These are phyloP conservation scores for Capillidium heterosporum DNA, from an alignment of 371 early-diverging fungal species.

Conservation along the genomic window DNA sequence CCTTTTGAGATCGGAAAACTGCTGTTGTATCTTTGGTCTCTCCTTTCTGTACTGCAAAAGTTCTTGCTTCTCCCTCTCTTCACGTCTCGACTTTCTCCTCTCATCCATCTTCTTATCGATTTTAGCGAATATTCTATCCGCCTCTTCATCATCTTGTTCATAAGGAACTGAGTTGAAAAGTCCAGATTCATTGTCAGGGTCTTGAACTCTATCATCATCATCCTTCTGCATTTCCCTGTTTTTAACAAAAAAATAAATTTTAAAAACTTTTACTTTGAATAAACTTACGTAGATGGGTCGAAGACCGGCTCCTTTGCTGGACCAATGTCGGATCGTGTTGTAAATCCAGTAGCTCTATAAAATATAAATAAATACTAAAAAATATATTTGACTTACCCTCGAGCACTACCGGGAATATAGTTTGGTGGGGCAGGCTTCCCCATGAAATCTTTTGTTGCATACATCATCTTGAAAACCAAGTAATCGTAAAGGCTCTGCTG, in stretches of 20 bases:
- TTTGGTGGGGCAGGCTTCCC: conserved; percentile 74
- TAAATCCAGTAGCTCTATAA: conserved; percentile 79
- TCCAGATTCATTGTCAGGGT: conserved; percentile 89
- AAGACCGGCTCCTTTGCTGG: conserved; percentile 71
- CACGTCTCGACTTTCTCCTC: conserved; percentile 51
- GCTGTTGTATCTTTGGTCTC: conserved; percentile 58
- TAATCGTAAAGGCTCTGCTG: no score
- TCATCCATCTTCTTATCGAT: conserved; percentile 84
- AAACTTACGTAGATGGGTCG: not conserved
- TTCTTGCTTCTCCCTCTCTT: conserved; percentile 38
- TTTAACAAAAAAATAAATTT: not conserved
- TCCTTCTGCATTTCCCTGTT: conserved; percentile 32
- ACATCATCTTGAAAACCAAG: conserved; percentile 54
- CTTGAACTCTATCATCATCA: conserved; percentile 62
- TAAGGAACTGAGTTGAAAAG: conserved; percentile 74
- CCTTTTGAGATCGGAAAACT: conserved; percentile 81
- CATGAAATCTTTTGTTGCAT: conserved; percentile 61
- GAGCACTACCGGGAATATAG: conserved; percentile 90
- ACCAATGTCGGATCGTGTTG: conserved; percentile 95
- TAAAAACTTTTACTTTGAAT: not conserved
- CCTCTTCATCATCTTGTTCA: conserved; percentile 94
- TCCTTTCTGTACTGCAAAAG: conserved; percentile 31
- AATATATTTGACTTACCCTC: conserved; percentile 33
- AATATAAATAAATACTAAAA: not conserved
- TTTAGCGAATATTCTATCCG: conserved; percentile 80